Evolutionary conservation across 1,139 yeast species (phyloP), one percentile per base, ranked within the genome.

Genomic region (Pichia norvegensis): DNA sequence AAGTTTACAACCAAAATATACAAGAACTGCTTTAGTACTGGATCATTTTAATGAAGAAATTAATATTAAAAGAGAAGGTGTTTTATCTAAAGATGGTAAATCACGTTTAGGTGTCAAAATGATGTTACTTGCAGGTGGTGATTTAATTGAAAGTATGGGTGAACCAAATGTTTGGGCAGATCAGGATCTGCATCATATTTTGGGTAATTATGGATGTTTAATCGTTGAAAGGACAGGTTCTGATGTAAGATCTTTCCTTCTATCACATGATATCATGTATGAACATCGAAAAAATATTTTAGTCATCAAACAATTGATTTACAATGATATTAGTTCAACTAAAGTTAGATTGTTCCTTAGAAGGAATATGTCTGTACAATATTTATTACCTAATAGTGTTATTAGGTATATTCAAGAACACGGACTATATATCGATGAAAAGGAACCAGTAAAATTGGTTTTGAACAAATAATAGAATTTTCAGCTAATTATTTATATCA

Each of bases 101-200:
- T 57, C 55, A 33, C 56, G 54, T 38, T 42, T 55, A 10, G 96
- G 95, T 20, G 96, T 86, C 47, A 92, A 92, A 63, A 84, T 92
- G 58, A 92, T 92, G 98, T 73, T 92, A 49, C 71, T 92, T 37
- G 98, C 98, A 1, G 99, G 99, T 43, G 98, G 98, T 35, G 98
- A 92, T 66, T 73, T 94, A 57, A 92, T 92, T 48, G 98, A 92
- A 65, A 82, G 95, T 43, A 92, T 94, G 97, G 98, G 98, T n/a
- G 98, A 92, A 65, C 97, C 97, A 29, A 94, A 90, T 60, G 98
- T 92, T 33, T 92, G 99, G 99, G 96, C 95, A 1, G 97, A 90
- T 62, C 84, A 77, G 49, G 99, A 92, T 65, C 72, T 92, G 58
- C 95, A 90, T 61, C 98, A 92, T 64, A 94, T 92, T 45, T 72